Conservation (phyloP, 345 rosid species). For the Cardamine resedifolia region DNA sequence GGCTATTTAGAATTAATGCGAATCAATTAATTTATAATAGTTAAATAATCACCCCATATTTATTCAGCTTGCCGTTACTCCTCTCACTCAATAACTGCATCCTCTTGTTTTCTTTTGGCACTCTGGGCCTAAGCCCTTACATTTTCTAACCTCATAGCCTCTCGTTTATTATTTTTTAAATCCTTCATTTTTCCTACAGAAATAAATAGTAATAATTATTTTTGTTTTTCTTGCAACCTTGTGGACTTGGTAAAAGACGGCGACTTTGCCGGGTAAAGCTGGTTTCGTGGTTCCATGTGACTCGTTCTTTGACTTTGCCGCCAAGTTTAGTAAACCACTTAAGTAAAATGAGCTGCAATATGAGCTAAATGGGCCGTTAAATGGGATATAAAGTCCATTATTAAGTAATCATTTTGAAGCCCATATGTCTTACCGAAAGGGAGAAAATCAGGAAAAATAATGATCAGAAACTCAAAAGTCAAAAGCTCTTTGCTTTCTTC, state of each 20-base stretch:
- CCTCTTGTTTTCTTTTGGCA: neutral
- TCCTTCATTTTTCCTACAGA: neutral
- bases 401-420: neutral
- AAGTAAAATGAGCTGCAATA: neutral
- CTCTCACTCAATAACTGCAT: slow-evolving; percentile 24
- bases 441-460: neutral
- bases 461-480: neutral
- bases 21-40: slow-evolving; percentile 1
- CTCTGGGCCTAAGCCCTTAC: neutral
- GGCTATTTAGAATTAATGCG: neutral
- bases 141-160: neutral
- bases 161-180: no score
- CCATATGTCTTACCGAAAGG: neutral
- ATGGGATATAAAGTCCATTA: neutral
- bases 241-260: slow-evolving; percentile 36
- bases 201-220: neutral
- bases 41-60: no score
- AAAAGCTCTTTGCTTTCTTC: neutral
- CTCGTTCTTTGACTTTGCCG: slow-evolving; percentile 21
- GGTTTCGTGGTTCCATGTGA: slow-evolving; percentile 26
- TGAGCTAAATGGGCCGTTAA: neutral
- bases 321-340: slow-evolving; percentile 23
- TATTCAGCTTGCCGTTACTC: slow-evolving; percentile 22
- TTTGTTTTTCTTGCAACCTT: neutral
- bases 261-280: slow-evolving; percentile 25